These are phyloP conservation scores for Pyrus hybrid DNA, from an alignment of 331 rosid species.

Conservation along the genomic window DNA sequence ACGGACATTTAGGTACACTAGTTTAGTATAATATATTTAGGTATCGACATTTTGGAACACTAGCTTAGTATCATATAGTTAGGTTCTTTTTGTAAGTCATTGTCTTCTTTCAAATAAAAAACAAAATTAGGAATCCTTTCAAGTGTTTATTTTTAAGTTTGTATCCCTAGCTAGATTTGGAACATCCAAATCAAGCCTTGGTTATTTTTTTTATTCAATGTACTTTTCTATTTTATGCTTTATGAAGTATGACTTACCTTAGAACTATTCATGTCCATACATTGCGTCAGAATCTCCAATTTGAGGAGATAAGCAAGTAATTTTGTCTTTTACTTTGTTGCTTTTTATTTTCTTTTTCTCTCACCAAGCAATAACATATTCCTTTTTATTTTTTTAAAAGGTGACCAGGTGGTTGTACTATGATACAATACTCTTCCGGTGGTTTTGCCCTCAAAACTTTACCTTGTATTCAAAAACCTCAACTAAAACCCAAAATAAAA, in stretches of 20 bases:
- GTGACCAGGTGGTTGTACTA: too few species aligned
- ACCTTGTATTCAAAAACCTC: background rate
- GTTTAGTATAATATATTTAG: too few species aligned
- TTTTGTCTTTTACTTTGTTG: background rate
- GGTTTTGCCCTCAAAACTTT: background rate
- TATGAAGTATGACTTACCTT: background rate
- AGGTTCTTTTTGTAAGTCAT: too few species aligned
- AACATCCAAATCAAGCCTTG: background rate
- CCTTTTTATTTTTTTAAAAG: background rate
- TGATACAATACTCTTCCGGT: too few species aligned
- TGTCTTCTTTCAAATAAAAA: background rate
- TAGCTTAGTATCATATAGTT: too few species aligned
- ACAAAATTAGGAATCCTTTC: too few species aligned
- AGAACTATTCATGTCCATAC: background rate
- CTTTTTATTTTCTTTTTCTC: background rate
- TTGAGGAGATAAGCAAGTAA: background rate
- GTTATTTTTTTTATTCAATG: background rate
- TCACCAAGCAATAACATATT: constrained; percentile 1
- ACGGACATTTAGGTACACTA: too few species aligned
- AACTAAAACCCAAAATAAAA: too few species aligned
- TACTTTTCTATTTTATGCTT: background rate
- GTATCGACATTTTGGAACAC: too few species aligned
- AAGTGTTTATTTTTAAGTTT: too few species aligned
- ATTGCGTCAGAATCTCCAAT: background rate
- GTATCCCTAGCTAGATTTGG: too few species aligned